Base-by-base conservation (phyloP, 2,329 filamentous ascomycete genomes). In the Fusarium pseudograminearum region DNA sequence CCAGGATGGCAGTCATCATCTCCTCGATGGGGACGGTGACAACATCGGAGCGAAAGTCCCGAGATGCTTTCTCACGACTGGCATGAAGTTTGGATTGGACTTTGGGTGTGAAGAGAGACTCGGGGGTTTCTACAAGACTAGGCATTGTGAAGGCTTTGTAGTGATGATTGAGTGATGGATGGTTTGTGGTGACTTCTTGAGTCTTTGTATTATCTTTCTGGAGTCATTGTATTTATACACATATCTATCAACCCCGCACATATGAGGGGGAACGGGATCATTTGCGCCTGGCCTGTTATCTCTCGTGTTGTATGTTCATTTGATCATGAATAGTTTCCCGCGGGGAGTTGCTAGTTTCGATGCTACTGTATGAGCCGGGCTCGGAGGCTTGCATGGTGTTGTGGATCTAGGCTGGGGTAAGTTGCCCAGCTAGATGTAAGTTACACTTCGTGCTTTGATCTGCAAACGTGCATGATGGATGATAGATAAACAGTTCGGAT, bases 1-100 rank as follows among this genome's bases (percentile, higher is more conserved):
- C 61, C 20, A 76, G 57, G 40, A 76, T 74, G 46, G 74, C 72
- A 55, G 74, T 61, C 74, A 76, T 76, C 74, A 75, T 76, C 14
- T 64, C 57, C 26, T 75, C 71, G 4, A 69, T 61, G 3, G 72
- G 74, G 5, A 74, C 73, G 4, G 74, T 76, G 8, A 75, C 68
- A 16, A 76, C 74, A 74, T 76, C 74, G 40, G 74, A 75, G 34
- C 74, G 70, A 40, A 75, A 76, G 57, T 76, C 74, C 4, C 22
- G 73, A 67, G 20, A 74, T 57, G 51, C 73, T 67, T 26, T 74
- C 61, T 50, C 51, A n/a, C 55, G 34, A 36, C 33, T 65, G 15
- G 50, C 36, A 18, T 56, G 54, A 12, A 68, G 31, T 18, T 68
- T 68, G 7, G 65, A 65, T 36, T 52, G 36, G 12, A 68, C 59